Evolutionary conservation across 768 basidiomycete species (phyloP).

Genomic region (Lactifluus hygrophoroides): DNA sequence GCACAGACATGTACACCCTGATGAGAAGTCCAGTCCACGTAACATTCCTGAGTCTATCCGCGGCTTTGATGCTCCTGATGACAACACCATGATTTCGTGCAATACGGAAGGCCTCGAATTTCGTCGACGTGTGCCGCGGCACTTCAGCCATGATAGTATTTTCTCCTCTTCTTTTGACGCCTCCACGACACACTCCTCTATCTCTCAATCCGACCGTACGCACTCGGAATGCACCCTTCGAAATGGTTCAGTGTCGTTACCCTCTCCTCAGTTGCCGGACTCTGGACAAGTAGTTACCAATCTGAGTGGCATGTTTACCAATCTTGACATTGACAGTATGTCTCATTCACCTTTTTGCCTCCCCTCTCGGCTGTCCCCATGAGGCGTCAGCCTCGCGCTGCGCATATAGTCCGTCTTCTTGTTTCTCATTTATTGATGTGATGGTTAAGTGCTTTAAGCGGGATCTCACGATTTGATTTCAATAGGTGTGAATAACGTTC

Average conservation of each 20-base stretch:
- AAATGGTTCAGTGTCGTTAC: background rate
- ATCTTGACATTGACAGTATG: slow-evolving; percentile 18
- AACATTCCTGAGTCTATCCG: slow-evolving; percentile 1
- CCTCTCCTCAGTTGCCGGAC: background rate
- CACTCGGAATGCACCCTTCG: background rate
- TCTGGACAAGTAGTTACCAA: slow-evolving; percentile 5
- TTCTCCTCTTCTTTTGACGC: slow-evolving; percentile 16
- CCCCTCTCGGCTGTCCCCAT: background rate
- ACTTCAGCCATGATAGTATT: slow-evolving; percentile 12
- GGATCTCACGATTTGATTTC: background rate
- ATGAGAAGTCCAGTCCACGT: slow-evolving; percentile 2
- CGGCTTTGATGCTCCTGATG: background rate
- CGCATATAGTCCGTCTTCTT: background rate
- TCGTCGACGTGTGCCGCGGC: background rate
- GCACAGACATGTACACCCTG: background rate
- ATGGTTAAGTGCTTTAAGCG: background rate
- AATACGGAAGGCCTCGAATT: background rate
- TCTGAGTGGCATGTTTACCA: slow-evolving; percentile 16
- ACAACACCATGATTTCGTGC: background rate
- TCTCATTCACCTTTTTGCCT: background rate
- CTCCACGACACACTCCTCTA: background rate
- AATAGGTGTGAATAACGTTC: background rate
- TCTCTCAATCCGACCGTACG: background rate
- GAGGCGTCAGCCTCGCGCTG: background rate
- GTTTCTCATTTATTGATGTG: background rate